Conservation (phyloP, 202 grass and related monocot species). For the Schoenoplectus triqueter region DNA sequence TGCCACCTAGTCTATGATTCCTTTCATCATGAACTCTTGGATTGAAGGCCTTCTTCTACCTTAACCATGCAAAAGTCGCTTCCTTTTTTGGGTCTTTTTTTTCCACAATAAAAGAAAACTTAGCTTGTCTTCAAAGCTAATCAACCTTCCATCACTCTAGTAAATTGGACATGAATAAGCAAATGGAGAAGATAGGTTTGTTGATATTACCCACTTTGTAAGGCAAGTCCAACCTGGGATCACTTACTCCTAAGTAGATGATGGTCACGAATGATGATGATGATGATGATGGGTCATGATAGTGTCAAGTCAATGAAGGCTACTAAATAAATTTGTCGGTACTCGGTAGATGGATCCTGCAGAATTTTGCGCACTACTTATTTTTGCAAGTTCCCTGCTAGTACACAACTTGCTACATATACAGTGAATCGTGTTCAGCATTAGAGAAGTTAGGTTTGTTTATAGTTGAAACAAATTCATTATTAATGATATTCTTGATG, state of each 20-base stretch:
- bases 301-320: neutral
- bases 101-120: conserved; percentile 8
- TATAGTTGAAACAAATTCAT: no score
- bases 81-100: neutral
- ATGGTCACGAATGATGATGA: conserved; percentile 9
- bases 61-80: conserved; percentile 36
- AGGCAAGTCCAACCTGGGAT: conserved; percentile 30
- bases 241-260: neutral
- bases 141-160: conserved; percentile 42
- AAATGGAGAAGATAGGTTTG: neutral
- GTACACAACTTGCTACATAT: no score
- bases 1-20: conserved; percentile 62
- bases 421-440: no score
- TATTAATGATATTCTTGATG: no score
- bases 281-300: conserved; percentile 9
- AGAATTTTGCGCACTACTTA: no score
- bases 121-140: conserved; percentile 75
- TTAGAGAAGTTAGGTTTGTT: no score
- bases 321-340: neutral
- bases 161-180: conserved; percentile 14
- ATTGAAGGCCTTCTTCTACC: conserved; percentile 47
- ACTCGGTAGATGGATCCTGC: no score
- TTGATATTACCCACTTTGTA: conserved; percentile 37
- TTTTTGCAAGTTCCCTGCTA: no score
- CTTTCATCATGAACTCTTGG: conserved; percentile 62